Conservation (phyloP, 1,284 basidiomycete species). For the Ganoderma boninense region DNA sequence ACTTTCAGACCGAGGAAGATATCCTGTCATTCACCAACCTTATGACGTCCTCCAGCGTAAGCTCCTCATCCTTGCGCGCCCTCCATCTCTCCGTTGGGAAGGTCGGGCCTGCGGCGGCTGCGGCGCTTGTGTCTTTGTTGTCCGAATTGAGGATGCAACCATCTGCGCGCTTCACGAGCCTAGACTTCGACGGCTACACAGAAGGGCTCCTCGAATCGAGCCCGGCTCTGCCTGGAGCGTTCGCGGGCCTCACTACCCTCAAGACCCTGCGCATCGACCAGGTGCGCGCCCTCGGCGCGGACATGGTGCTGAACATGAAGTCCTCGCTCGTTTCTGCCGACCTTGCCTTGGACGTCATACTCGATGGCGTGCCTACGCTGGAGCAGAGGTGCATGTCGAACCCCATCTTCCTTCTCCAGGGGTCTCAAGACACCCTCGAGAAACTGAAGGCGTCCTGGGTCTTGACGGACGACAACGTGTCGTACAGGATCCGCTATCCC, state of each 20-base stretch:
- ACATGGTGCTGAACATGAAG: constrained; percentile 10
- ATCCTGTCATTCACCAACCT: neutral
- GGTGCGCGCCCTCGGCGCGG: neutral
- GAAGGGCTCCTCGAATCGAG: constrained; percentile 1
- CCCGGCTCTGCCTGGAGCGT: constrained; percentile 3
- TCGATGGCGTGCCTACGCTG: neutral
- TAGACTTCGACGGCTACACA: neutral
- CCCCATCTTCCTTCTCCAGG: neutral
- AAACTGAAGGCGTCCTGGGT: neutral
- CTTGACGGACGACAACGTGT: neutral
- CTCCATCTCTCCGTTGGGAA: neutral
- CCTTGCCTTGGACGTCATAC: neutral
- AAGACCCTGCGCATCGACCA: neutral
- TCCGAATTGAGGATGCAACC: neutral
- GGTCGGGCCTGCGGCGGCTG: neutral
- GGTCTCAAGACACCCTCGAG: neutral
- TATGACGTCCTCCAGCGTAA: neutral
- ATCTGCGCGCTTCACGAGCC: neutral
- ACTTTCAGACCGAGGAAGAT: neutral
- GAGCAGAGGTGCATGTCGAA: neutral
- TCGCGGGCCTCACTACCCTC: constrained; percentile 2
- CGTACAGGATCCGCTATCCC: neutral
- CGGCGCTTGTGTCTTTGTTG: neutral
- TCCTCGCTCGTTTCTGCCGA: neutral
- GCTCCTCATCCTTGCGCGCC: neutral